Percentiles rank a stretch among this genome's conserved stretches.
phyloP scores from a whole-genome alignment of 1,139 yeast species.

The Kazachstania sp. region DNA sequence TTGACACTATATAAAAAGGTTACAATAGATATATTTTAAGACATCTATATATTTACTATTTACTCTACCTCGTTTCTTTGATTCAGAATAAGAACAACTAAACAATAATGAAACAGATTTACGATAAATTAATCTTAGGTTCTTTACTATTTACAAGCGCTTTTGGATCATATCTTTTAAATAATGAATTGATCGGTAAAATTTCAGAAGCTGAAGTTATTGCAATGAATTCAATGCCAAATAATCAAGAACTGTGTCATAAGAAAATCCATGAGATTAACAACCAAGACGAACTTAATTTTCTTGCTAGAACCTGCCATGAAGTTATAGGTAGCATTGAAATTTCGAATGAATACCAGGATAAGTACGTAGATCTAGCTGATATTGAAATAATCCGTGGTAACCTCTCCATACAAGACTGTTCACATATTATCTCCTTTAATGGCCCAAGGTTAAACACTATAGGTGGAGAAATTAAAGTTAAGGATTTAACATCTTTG shows the following conservation, averaged over 20 bases:
- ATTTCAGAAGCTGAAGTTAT: not conserved
- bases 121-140: not conserved
- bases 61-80: not conserved
- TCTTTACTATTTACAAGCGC: not conserved
- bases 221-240: not conserved
- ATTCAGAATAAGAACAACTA: not conserved
- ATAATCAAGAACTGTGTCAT: slow-evolving; percentile 12
- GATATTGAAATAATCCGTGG: slow-evolving; percentile 46
- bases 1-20: no score
- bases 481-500: slow-evolving; percentile 54
- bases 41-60: no score
- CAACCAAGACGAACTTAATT: slow-evolving; percentile 36
- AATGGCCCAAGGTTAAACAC: slow-evolving; percentile 43
- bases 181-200: slow-evolving; percentile 7
- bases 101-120: not conserved
- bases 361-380: slow-evolving; percentile 45
- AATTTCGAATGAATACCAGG: slow-evolving; percentile 37
- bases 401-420: slow-evolving; percentile 43
- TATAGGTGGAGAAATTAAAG: slow-evolving; percentile 41
- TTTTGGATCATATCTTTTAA: not conserved
- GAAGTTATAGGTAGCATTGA: slow-evolving; percentile 44
- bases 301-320: slow-evolving; percentile 36
- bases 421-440: slow-evolving; percentile 46
- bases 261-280: slow-evolving; percentile 33
- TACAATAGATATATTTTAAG: no score